These are phyloP conservation scores for Collariella sp. DNA, from an alignment of 495 filamentous ascomycete species.

Conservation along the genomic window DNA sequence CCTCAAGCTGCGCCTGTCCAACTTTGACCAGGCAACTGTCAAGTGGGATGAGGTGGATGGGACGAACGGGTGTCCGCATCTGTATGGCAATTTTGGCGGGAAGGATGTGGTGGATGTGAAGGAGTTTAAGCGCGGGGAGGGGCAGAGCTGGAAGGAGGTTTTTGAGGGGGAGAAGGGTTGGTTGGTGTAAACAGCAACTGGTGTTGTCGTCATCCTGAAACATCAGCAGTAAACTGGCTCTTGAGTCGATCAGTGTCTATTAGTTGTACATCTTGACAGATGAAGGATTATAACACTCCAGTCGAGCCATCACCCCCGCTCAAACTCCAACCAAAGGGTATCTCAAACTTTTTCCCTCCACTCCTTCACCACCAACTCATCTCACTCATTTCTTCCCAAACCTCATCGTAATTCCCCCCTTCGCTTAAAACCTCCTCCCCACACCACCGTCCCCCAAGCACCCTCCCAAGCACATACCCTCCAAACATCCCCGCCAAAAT, in stretches of 20 bases:
- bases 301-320: neutral
- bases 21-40: conserved; percentile 15
- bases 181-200: conserved; percentile 13
- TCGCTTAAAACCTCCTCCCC: conserved; percentile 31
- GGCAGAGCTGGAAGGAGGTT: conserved; percentile 31
- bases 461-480: conserved; percentile 32
- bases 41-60: conserved; percentile 38
- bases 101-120: conserved; percentile 29
- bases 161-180: conserved; percentile 22
- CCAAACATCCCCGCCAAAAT: conserved; percentile 46
- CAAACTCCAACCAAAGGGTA: neutral
- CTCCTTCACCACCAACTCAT: neutral
- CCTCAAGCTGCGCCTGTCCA: conserved; percentile 30
- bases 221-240: no score
- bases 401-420: no score
- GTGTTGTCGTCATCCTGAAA: no score
- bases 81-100: conserved; percentile 42
- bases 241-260: neutral
- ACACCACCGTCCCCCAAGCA: conserved; percentile 33
- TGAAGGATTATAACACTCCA: neutral
- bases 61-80: conserved; percentile 36
- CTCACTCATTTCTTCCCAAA: no score
- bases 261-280: neutral
- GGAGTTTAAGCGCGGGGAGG: conserved; percentile 25
- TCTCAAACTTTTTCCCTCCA: neutral